Evolutionary conservation across 2,329 filamentous ascomycete species (phyloP), one percentile per base, ranked within the genome.

Genomic region (Xylaria sp.): DNA sequence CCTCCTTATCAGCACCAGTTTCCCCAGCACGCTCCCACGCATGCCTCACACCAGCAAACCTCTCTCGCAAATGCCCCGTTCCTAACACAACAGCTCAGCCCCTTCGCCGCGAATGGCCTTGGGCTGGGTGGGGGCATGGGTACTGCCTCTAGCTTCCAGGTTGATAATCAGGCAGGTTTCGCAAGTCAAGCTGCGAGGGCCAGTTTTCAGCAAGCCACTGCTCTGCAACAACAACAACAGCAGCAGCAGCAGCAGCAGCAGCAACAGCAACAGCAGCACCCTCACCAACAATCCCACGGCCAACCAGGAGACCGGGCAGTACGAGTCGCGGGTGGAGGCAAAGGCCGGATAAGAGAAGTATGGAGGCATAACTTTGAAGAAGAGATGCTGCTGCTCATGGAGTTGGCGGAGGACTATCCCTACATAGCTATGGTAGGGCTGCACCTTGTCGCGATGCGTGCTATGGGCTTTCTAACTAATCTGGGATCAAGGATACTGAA

Each of bases 371-470:
- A 98, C 73, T 79, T 98, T 66, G 87, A 92, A 25, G 91, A 96
- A 74, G 95, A 99, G 80, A 95, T 99, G 90, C 89, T 87, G 8
- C 82, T 91, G 52, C 78, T 99, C 69, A 86, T 94, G 76, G 87
- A 91, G 62, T 80, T 98, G 72, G 88, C 98, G 67, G 91, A 96
- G 65, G 92, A 91, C 72, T 98, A 96, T 77, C 92, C 93, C 43
- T 98, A 96, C 75, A 94, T 99, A 78, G 94, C 94, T 71, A 98
- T 99, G 95, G 94, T 97, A 82, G 82, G 90, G 58, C 42, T 49
- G 21, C 21, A 49, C 35, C 60, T 69, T 59, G 43, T 46, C 17
- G 23, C 53, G 28, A 33, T 47, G 38, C 33, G 35, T 61, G 28
- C 52, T 28, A 23, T 55, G 51, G 47, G 38, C 57, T 56, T 65